Conservation (phyloP, 106 monocot genomes). For the Allium fistulosum region DNA sequence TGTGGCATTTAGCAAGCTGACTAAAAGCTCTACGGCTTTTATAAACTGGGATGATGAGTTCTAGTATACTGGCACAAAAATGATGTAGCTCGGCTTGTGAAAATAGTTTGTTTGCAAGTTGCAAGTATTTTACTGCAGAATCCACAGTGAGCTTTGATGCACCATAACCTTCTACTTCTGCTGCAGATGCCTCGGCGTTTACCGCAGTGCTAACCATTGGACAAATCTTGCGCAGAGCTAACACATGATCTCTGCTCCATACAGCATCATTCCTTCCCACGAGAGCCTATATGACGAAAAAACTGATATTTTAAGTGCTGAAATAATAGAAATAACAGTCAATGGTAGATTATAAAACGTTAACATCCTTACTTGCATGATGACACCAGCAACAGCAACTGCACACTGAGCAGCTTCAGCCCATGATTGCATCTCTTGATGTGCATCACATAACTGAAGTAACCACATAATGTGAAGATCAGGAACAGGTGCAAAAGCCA, state of each 20-base stretch:
- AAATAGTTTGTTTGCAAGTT: slow-evolving; percentile 91
- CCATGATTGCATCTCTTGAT: slow-evolving; percentile 99
- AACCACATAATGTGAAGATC: slow-evolving; percentile 99
- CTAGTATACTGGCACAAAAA: slow-evolving; percentile 89
- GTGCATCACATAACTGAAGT: slow-evolving; percentile 90
- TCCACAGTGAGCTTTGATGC: slow-evolving; percentile 98
- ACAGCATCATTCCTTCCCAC: slow-evolving; percentile 97
- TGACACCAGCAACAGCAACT: slow-evolving; percentile 97
- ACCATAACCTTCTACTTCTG: slow-evolving; percentile 98
- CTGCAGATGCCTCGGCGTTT: slow-evolving; percentile 77
- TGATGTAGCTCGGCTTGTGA: slow-evolving; percentile 91
- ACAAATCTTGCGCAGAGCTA: slow-evolving; percentile 81
- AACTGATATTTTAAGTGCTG: not conserved
- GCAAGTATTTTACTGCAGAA: slow-evolving; percentile 95
- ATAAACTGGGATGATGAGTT: slow-evolving; percentile 96
- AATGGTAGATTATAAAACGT: not conserved
- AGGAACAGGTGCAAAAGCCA: slow-evolving; percentile 93
- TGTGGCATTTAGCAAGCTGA: slow-evolving; percentile 92
- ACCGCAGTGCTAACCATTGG: slow-evolving; percentile 76
- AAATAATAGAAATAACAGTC: not conserved
- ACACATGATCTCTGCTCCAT: slow-evolving; percentile 84
- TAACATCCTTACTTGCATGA: slow-evolving; percentile 77
- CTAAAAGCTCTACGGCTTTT: slow-evolving; percentile 85
- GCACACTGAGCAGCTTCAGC: slow-evolving; percentile 99
- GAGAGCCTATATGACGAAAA: slow-evolving; percentile 48